These are phyloP conservation scores for Spiromastix sp. DNA, from an alignment of 2,329 filamentous ascomycete species.

Conservation along the genomic window DNA sequence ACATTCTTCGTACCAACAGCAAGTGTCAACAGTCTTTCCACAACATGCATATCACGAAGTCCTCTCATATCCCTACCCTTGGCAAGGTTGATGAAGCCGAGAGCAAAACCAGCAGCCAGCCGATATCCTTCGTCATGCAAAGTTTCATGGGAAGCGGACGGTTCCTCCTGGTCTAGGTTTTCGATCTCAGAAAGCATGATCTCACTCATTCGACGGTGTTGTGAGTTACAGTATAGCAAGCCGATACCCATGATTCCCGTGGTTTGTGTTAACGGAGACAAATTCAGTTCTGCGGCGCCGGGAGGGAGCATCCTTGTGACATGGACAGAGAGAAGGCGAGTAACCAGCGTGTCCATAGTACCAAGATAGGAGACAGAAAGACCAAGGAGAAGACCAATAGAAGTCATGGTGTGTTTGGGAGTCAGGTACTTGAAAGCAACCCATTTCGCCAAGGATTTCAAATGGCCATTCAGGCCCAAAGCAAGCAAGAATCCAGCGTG, in stretches of 20 bases:
- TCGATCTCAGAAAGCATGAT: conserved; percentile 98
- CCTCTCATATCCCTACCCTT: conserved; percentile 82
- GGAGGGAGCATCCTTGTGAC: conserved; percentile 88
- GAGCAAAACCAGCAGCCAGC: conserved; percentile 81
- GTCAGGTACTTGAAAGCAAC: conserved; percentile 99
- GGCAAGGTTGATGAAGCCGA: conserved; percentile 89
- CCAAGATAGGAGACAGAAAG: conserved; percentile 89
- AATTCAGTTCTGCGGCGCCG: conserved; percentile 85
- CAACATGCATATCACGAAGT: conserved; percentile 84
- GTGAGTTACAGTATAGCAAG: conserved; percentile 83
- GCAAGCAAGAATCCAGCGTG: conserved; percentile 90
- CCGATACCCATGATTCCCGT: conserved; percentile 97
- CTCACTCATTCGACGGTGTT: conserved; percentile 96
- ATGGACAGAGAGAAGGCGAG: conserved; percentile 85
- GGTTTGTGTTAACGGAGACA: conserved; percentile 87
- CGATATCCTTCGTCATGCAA: conserved; percentile 93
- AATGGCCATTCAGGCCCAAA: conserved; percentile 83
- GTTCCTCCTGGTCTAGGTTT: conserved; percentile 70
- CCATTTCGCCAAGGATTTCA: conserved; percentile 95
- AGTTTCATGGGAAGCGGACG: conserved; percentile 56
- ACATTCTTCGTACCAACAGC: conserved; percentile 86
- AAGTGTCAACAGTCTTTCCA: conserved; percentile 74
- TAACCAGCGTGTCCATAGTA: conserved; percentile 95
- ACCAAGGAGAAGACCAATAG: conserved; percentile 85
- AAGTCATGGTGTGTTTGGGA: conserved; percentile 98